phyloP scores from a whole-genome alignment of 2,329 filamentous ascomycete species.

The Microcera coccophila region DNA sequence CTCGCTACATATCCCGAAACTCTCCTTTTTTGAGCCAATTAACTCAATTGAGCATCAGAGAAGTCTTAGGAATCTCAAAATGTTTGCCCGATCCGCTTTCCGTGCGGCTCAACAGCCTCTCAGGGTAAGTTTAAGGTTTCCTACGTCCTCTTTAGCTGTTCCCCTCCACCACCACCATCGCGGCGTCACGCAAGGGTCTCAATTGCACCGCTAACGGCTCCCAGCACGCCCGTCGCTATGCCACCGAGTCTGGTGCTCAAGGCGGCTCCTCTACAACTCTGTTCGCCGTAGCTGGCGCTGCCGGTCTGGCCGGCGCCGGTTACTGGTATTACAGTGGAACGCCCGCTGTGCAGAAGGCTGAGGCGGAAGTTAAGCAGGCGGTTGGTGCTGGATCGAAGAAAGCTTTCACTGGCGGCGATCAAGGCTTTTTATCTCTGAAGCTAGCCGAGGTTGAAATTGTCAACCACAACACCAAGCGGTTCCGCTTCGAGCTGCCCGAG shows the following conservation, averaged over 20 bases:
- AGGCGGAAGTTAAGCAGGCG: constrained; percentile 43
- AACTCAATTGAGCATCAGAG: constrained; percentile 20
- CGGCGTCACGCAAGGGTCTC: background rate
- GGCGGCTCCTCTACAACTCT: constrained; percentile 57
- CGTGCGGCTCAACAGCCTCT: constrained; percentile 59
- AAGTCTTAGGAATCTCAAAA: constrained; percentile 36
- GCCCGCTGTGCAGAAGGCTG: constrained; percentile 54
- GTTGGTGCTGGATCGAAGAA: constrained; percentile 53
- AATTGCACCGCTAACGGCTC: constrained; percentile 26
- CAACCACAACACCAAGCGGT: constrained; percentile 92
- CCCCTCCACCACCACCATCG: constrained; percentile 5
- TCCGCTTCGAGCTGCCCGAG: constrained; percentile 84
- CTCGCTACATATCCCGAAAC: constrained; percentile 10
- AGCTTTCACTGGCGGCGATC: constrained; percentile 75
- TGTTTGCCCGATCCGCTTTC: constrained; percentile 65
- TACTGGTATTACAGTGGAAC: constrained; percentile 55
- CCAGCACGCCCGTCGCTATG: constrained; percentile 60
- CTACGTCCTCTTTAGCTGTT: background rate
- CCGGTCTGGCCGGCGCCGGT: constrained; percentile 53
- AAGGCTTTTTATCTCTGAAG: constrained; percentile 81
- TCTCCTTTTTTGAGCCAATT: constrained; percentile 17
- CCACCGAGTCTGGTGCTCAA: constrained; percentile 55
- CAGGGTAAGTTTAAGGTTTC: constrained; percentile 52
- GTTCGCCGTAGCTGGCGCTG: constrained; percentile 58
- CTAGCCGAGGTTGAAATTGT: constrained; percentile 73